Conservation (phyloP, 2,329 filamentous ascomycete species). For the Cryphonectria parasitica region DNA sequence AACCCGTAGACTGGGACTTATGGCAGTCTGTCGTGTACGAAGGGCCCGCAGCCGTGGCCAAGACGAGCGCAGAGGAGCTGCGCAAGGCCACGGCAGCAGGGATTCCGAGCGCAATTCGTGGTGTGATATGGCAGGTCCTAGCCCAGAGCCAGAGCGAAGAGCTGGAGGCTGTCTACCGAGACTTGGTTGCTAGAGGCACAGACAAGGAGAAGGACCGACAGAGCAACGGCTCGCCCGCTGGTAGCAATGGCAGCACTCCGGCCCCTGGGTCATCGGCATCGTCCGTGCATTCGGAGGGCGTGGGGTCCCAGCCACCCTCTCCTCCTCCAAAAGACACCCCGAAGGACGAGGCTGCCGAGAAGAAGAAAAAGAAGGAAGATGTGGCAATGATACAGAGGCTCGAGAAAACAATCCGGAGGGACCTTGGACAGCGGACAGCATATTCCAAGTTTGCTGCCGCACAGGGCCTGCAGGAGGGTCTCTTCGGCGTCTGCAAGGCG, state of each 20-base stretch:
- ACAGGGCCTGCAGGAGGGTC: slow-evolving; percentile 86
- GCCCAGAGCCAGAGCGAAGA: slow-evolving; percentile 94
- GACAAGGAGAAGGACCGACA: slow-evolving; percentile 73
- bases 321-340: slow-evolving; percentile 61
- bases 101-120: slow-evolving; percentile 91
- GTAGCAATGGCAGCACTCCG: slow-evolving; percentile 58
- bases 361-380: slow-evolving; percentile 81
- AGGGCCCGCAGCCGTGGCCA: slow-evolving; percentile 84
- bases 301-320: slow-evolving; percentile 62
- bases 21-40: slow-evolving; percentile 97
- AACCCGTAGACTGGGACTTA: slow-evolving; percentile 95
- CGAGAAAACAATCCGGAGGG: slow-evolving; percentile 88
- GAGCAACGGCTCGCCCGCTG: slow-evolving; percentile 54
- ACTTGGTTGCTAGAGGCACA: slow-evolving; percentile 78
- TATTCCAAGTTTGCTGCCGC: slow-evolving; percentile 95
- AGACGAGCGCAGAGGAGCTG: slow-evolving; percentile 86
- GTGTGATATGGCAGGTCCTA: slow-evolving; percentile 98
- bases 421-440: slow-evolving; percentile 89
- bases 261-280: slow-evolving; percentile 81
- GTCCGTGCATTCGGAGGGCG: slow-evolving; percentile 79
- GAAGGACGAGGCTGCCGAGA: slow-evolving; percentile 68
- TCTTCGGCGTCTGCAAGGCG: slow-evolving; percentile 96
- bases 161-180: slow-evolving; percentile 82
- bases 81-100: slow-evolving; percentile 90
- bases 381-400: slow-evolving; percentile 74